A percentile compares a stretch with the other conserved stretches of the same genome.
Conservation (phyloP, 306 rosid genomes). For the Vigna reflexopilosa region DNA sequence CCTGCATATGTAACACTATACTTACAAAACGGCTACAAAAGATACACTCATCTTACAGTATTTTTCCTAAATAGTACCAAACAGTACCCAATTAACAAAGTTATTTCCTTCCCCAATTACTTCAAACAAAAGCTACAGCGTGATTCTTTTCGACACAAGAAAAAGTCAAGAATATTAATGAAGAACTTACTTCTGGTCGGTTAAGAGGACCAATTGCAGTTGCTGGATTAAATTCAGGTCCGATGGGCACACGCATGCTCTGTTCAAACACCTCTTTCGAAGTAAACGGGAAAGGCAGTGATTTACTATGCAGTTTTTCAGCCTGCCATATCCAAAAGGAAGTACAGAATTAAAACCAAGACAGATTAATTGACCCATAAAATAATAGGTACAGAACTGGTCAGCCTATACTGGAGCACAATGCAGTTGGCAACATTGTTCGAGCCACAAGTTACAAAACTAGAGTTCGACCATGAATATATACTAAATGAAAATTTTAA, state of each 20-base stretch:
- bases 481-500: not conserved
- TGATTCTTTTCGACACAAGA: not conserved
- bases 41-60: not conserved
- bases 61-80: not conserved
- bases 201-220: conserved; percentile 68
- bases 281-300: conserved; percentile 81
- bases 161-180: conserved; percentile 8
- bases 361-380: conserved; percentile 11
- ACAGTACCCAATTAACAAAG: not conserved
- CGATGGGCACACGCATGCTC: conserved; percentile 86
- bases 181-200: conserved; percentile 84
- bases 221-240: conserved; percentile 95
- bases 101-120: not conserved
- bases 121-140: not conserved
- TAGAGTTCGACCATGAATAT: not conserved
- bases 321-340: conserved; percentile 66
- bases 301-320: conserved; percentile 78
- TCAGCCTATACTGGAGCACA: too few relatives aligned
- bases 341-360: conserved; percentile 27
- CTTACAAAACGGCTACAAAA: not conserved
- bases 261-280: conserved; percentile 80
- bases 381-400: not conserved
- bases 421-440: too few relatives aligned
- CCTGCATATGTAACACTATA: conserved; percentile 56
- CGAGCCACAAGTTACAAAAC: not conserved